Evolutionary conservation across 2,329 filamentous ascomycete genomes (phyloP), one percentile per base, ranked within the genome.

Genomic region (Exophiala alcalophila): DNA sequence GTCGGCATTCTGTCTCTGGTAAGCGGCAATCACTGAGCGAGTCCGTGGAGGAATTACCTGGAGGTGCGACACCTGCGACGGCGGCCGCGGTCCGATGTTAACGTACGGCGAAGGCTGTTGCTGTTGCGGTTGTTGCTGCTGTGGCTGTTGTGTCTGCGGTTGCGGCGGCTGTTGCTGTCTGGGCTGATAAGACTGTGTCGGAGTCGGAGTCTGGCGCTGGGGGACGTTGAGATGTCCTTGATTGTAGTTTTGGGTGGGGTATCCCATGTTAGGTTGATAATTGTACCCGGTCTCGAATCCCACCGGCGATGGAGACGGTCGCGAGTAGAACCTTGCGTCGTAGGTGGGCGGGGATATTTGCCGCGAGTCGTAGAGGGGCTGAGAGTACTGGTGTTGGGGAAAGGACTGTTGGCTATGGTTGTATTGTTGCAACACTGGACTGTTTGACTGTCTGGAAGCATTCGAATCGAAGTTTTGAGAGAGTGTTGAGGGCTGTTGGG

Each of bases 151-250:
- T 16, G 16, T 4, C 25, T 25, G 32, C 25, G 14, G 32, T 12
- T 24, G 37, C 11, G 12, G 15, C 20, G 55, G 48, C 32, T 57
- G 59, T 12, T 57, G 55, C 32, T 50, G 36, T 49, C 41, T 40
- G 56, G 61, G 37, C 63, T 63, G 9, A 63, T 58, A n/a, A 58
- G 61, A 49, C 61, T 42, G 38, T 5, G 46, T 36, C 14, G 50
- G 47, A 9, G 46, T 45, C 2, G 47, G 39, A 12, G 39, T 43
- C 25, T 51, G 55, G 14, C 48, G 29, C 27, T 31, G 48, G 3
- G 44, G 45, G 10, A 51, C 41, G 29, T 44, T 40, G 23, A 49
- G 20, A 12, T 49, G 47, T 27, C 52, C 52, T 5, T 37, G 11
- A 11, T 44, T 37, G 30, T 50, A 55, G 29, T 33, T 28, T 26